Evolutionary conservation across 2,329 filamentous ascomycete species (phyloP), one percentile per base, ranked within the genome.

Genomic region (Trichoderma atroviride): DNA sequence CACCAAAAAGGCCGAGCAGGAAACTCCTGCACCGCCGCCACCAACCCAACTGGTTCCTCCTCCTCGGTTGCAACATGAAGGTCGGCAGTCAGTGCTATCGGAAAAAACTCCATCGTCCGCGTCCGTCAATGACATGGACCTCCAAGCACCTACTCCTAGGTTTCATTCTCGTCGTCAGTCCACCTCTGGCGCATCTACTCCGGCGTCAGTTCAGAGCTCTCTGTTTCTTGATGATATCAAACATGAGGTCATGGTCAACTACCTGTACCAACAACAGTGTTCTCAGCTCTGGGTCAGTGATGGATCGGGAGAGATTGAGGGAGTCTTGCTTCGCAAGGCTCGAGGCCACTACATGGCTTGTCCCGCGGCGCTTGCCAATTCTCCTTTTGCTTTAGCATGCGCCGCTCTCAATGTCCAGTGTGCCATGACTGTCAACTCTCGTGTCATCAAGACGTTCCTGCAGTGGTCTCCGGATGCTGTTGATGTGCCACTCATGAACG

Each of bases 201-300:
- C 75, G 7, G 37, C 14, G n/a, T 79, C 78, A 19, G 79, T 76
- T 29, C 79, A 79, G 59, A 88, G 84, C 75, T 87, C 86, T 50
- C 79, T 85, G 69, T 85, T 90, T 70, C 79, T 91, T 13, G 89
- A 92, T 70, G 90, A 92, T 71, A 91, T 93, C 79, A 92, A 91
- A 79, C 89, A 93, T 75, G 91, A 94, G 78, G 90, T 94, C 71
- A 94, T 94, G 91, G 91, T 92, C 70, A 93, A 92, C 80, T 93
- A 92, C 77, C 83, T 94, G 31, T 93, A 93, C 79, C 91, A 94
- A 78, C 91, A 94, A 77, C 91, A 93, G 80, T 93, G 90, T 75
- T 86, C 87, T 14, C 87, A 88, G 71, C 84, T 93, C 40, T 94
- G 92, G 92, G 88, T 93, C 24, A 88, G 87, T 37, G 89, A 92